A percentile compares a stretch with the other conserved stretches of the same genome.
Conservation (phyloP, 352 stramenopile genomes). For the Phytophthora crassamura region DNA sequence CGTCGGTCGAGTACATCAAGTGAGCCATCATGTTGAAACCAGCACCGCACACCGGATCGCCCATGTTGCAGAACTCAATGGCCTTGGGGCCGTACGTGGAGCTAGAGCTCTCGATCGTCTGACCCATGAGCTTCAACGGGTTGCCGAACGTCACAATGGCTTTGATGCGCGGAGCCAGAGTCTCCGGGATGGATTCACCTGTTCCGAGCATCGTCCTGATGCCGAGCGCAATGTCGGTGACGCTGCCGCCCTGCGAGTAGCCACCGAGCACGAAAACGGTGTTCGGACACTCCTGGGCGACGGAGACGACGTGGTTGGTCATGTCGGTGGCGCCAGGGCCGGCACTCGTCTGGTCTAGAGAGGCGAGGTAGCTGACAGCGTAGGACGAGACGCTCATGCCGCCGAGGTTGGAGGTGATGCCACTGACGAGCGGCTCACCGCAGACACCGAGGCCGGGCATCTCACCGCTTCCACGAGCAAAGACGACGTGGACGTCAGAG, state of each 20-base stretch:
- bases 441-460: slow-evolving; percentile 31
- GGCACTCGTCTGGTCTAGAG: slow-evolving; percentile 25
- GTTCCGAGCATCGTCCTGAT: slow-evolving; percentile 33
- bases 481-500: slow-evolving; percentile 35
- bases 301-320: slow-evolving; percentile 39
- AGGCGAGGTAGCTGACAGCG: slow-evolving; percentile 36
- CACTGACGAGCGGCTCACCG: slow-evolving; percentile 34
- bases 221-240: slow-evolving; percentile 42
- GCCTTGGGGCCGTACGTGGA: slow-evolving; percentile 35
- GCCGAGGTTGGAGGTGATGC: slow-evolving; percentile 23
- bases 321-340: slow-evolving; percentile 39
- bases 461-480: slow-evolving; percentile 35
- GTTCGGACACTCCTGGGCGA: slow-evolving; percentile 38
- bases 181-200: slow-evolving; percentile 28
- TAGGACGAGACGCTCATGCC: slow-evolving; percentile 45
- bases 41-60: slow-evolving; percentile 38
- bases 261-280: slow-evolving; percentile 36
- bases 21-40: slow-evolving; percentile 45
- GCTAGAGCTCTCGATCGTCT: slow-evolving; percentile 35
- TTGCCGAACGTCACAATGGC: slow-evolving; percentile 47
- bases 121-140: slow-evolving; percentile 32
- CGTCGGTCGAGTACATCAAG: slow-evolving; percentile 36
- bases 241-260: slow-evolving; percentile 43
- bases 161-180: slow-evolving; percentile 36
- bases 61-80: slow-evolving; percentile 40